Conservation (phyloP, 2,329 filamentous ascomycete species). For the Fusarium sp. region DNA sequence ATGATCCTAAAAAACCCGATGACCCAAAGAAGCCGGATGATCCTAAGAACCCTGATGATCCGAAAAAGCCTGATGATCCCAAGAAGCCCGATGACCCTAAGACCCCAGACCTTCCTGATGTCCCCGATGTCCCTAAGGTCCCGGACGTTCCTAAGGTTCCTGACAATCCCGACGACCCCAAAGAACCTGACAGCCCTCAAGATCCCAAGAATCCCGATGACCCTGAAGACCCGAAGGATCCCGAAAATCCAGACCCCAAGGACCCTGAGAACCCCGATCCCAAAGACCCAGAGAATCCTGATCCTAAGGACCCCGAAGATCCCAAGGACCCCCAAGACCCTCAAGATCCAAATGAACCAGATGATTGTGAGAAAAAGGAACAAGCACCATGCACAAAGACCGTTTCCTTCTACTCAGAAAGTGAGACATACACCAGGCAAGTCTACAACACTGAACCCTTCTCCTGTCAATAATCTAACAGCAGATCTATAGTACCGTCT, state of each 20-base stretch:
- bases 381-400: background rate
- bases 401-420: background rate
- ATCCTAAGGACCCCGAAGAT: background rate
- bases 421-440: constrained; percentile 1
- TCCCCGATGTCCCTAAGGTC: background rate
- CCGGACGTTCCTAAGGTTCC: background rate
- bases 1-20: background rate
- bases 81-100: background rate
- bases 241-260: fast-evolving
- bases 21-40: background rate
- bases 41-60: background rate
- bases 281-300: background rate
- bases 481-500: background rate
- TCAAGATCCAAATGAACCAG: background rate
- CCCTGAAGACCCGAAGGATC: background rate
- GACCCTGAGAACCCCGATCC: background rate
- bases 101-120: background rate
- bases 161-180: background rate
- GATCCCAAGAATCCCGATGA: background rate
- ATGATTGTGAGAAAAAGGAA: background rate
- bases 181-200: background rate
- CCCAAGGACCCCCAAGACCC: background rate
- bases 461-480: background rate
- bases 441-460: background rate
- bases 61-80: background rate